phyloP scores from a whole-genome alignment of 2,329 filamentous ascomycete genomes.

The Phyllosticta capitalensis region DNA sequence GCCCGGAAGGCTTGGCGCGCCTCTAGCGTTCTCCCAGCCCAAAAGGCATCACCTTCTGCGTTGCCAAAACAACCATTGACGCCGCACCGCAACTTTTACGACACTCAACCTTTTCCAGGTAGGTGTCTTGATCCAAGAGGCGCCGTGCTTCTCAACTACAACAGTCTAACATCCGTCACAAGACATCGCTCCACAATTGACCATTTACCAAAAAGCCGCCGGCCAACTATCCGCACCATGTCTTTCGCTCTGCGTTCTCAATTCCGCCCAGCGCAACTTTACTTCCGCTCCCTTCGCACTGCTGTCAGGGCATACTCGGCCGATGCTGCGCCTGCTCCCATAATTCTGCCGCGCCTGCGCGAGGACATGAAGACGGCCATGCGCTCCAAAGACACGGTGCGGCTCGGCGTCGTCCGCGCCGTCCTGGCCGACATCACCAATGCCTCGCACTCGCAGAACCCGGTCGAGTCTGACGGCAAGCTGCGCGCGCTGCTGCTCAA shows the following conservation, averaged over 20 bases:
- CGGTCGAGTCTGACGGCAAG: constrained; percentile 61
- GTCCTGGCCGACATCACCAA: constrained; percentile 64
- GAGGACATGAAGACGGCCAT: constrained; percentile 39
- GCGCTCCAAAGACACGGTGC: constrained; percentile 42
- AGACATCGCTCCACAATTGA: background rate
- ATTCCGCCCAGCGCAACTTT: constrained; percentile 10
- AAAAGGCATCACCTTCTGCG: background rate
- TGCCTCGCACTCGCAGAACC: constrained; percentile 60
- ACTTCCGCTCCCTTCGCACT: constrained; percentile 18
- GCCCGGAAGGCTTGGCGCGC: background rate
- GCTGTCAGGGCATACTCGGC: constrained; percentile 11
- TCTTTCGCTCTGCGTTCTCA: constrained; percentile 2
- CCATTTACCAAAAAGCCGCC: background rate
- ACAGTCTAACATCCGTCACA: background rate
- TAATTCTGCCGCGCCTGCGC: constrained; percentile 36
- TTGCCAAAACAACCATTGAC: background rate
- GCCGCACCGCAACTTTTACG: background rate
- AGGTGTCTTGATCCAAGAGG: background rate
- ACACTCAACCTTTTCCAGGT: background rate
- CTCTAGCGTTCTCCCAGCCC: background rate
- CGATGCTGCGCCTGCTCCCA: constrained; percentile 21
- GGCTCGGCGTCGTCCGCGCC: constrained; percentile 58
- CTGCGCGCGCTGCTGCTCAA: constrained; percentile 60
- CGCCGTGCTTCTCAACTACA: background rate
- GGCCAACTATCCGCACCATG: constrained; percentile 1